Conservation (phyloP, 306 rosid species). For the Morella rubra region DNA sequence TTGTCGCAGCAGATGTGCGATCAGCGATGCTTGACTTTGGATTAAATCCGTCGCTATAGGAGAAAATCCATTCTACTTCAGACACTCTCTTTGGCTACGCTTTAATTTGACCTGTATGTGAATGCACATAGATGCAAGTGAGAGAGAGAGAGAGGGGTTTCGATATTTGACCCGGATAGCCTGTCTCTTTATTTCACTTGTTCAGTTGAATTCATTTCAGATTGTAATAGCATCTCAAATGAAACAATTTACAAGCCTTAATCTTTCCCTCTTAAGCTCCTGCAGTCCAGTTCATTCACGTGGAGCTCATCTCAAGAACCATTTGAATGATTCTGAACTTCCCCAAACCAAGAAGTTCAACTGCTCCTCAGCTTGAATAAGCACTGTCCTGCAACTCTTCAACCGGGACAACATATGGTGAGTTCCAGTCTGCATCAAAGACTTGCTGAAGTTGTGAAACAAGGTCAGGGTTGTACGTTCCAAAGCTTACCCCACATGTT, state of each 20-base stretch:
- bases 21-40: too few species aligned
- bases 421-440: constrained; percentile 93
- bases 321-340: constrained; percentile 19
- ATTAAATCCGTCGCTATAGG: too few species aligned
- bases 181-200: too few species aligned
- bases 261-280: neutral
- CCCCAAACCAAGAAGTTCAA: constrained; percentile 4
- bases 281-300: neutral
- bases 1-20: too few species aligned
- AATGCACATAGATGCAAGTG: too few species aligned
- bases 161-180: too few species aligned
- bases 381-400: constrained; percentile 36
- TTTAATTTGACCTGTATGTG: too few species aligned
- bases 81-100: too few species aligned
- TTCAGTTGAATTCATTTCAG: too few species aligned
- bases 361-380: constrained; percentile 38
- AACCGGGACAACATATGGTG: constrained; percentile 72
- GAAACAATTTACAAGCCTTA: neutral
- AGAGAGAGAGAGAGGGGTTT: too few species aligned
- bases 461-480: constrained; percentile 70
- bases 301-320: neutral
- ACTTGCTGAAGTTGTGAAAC: constrained; percentile 62
- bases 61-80: too few species aligned
- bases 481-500: constrained; percentile 89
- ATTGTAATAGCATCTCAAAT: neutral